Conservation (phyloP, 2,329 filamentous ascomycete genomes). For the Diplocarpon rosae region DNA sequence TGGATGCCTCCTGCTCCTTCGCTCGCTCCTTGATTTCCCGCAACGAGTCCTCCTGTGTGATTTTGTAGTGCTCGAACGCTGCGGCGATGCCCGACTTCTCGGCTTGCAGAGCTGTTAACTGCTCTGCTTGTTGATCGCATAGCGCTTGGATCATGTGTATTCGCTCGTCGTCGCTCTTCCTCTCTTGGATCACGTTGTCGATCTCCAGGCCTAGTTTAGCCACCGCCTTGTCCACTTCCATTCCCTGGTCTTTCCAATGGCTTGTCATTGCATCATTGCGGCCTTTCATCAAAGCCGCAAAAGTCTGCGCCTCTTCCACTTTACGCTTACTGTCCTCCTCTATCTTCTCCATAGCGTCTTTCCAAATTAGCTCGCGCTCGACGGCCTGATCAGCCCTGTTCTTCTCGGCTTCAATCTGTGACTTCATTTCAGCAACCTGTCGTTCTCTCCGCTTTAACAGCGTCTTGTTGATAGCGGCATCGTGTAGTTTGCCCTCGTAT, state of each 20-base stretch:
- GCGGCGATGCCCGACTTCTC: constrained; percentile 51
- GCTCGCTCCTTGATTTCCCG: constrained; percentile 48
- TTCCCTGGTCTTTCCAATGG: constrained; percentile 57
- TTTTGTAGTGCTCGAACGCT: constrained; percentile 54
- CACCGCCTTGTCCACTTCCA: constrained; percentile 25
- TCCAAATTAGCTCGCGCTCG: constrained; percentile 50
- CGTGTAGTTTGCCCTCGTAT: constrained; percentile 57
- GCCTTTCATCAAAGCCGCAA: constrained; percentile 57
- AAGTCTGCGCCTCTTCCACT: constrained; percentile 53
- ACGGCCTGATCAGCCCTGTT: constrained; percentile 48
- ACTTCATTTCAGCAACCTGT: constrained; percentile 58
- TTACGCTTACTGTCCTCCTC: constrained; percentile 48
- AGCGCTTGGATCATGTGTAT: constrained; percentile 55
- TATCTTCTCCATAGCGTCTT: constrained; percentile 50
- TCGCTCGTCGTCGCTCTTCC: constrained; percentile 49
- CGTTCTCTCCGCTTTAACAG: constrained; percentile 62
- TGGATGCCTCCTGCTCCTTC: constrained; percentile 46
- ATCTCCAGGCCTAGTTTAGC: constrained; percentile 43
- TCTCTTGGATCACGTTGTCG: constrained; percentile 40
- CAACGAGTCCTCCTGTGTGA: constrained; percentile 50
- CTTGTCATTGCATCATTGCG: constrained; percentile 56
- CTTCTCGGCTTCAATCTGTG: constrained; percentile 52
- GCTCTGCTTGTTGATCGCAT: constrained; percentile 61
- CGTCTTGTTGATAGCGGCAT: constrained; percentile 60
- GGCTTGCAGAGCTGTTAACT: constrained; percentile 47